These are phyloP conservation scores for Hevea brasiliensis DNA, from an alignment of 345 rosid species.

Conservation along the genomic window DNA sequence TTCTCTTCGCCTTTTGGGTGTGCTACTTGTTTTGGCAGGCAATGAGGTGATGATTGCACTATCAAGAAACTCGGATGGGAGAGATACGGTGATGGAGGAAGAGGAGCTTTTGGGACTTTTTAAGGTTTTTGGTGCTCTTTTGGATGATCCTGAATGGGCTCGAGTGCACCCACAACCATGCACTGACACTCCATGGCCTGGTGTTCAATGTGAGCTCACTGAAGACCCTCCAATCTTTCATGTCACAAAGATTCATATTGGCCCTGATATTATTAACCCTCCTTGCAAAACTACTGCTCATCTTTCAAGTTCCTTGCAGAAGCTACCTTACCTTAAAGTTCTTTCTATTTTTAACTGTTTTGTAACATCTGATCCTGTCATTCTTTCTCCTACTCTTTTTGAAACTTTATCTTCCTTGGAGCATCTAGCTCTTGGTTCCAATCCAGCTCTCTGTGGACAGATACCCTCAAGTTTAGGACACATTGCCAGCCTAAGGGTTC, in stretches of 20 bases:
- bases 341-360: constrained; percentile 49
- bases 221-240: constrained; percentile 36
- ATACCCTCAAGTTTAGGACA: constrained; percentile 38
- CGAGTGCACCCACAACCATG: constrained; percentile 45
- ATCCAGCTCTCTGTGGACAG: constrained; percentile 40
- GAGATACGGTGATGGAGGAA: constrained; percentile 28
- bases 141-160: constrained; percentile 44
- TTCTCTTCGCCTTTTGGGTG: constrained; percentile 21
- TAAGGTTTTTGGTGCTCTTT: constrained; percentile 37
- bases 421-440: constrained; percentile 41
- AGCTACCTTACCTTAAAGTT: constrained; percentile 41
- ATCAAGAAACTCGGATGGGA: neutral
- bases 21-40: constrained; percentile 32
- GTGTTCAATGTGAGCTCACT: constrained; percentile 44
- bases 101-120: constrained; percentile 41
- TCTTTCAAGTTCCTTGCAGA: constrained; percentile 38
- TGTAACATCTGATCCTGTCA: constrained; percentile 19
- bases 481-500: constrained; percentile 27
- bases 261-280: constrained; percentile 41
- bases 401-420: constrained; percentile 37
- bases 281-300: constrained; percentile 42
- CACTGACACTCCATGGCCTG: constrained; percentile 56
- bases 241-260: constrained; percentile 44
- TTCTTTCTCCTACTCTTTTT: constrained; percentile 34
- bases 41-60: constrained; percentile 18